These are phyloP conservation scores for Athelia psychrophila DNA, from an alignment of 1,284 basidiomycete species.

Conservation along the genomic window DNA sequence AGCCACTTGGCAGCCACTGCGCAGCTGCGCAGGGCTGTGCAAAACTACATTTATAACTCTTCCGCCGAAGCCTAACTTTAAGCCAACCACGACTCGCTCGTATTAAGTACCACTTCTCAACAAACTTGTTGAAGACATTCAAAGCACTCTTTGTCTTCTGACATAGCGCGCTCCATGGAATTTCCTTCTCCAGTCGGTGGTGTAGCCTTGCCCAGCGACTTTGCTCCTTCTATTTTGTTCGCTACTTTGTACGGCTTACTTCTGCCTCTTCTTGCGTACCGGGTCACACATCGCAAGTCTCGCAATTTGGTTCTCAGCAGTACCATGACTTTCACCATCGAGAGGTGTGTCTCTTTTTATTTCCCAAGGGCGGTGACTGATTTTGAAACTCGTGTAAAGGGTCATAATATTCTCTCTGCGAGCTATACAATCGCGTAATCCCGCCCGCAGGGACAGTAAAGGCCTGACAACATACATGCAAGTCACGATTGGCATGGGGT, in stretches of 20 bases:
- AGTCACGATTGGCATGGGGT: conserved; percentile 24
- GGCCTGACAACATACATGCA: conserved; percentile 29
- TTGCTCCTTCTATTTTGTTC: conserved; percentile 34
- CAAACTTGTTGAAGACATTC: too few species aligned
- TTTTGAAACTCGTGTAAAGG: conserved; percentile 2
- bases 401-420: conserved; percentile 24
- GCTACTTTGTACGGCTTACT: conserved; percentile 29
- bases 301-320: conserved; percentile 26
- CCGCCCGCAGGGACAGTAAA: conserved; percentile 13
- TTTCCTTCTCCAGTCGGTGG: conserved; percentile 35
- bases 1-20: too few species aligned
- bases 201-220: conserved; percentile 25
- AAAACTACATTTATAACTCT: too few species aligned
- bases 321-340: conserved; percentile 23
- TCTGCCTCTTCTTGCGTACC: conserved; percentile 29
- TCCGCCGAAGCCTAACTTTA: too few species aligned
- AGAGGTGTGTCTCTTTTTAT: conserved; percentile 20
- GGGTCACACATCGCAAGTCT: conserved; percentile 24
- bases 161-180: neutral
- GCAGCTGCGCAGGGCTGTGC: too few species aligned
- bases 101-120: too few species aligned
- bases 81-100: too few species aligned
- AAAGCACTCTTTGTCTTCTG: too few species aligned
- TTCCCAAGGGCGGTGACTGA: neutral
- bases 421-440: conserved; percentile 21